These are phyloP conservation scores for Penicillium sp. DNA, from an alignment of 2,329 filamentous ascomycete species.

Conservation along the genomic window DNA sequence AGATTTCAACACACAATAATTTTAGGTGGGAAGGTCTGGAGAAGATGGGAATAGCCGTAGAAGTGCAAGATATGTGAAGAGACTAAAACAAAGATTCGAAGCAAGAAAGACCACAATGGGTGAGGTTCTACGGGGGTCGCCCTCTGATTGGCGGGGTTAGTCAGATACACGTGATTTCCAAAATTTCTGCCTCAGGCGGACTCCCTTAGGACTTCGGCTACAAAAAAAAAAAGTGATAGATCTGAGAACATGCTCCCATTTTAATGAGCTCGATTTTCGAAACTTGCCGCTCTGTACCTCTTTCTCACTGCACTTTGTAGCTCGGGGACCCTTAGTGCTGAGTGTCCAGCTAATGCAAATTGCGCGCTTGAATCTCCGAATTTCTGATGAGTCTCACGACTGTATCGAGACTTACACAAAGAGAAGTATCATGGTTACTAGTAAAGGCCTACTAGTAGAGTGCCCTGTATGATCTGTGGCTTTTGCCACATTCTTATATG, in stretches of 20 bases:
- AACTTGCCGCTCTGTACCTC: neutral
- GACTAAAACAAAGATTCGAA: slow-evolving; percentile 19
- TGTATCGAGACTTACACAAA: neutral
- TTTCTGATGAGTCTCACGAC: neutral
- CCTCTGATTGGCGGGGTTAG: slow-evolving; percentile 20
- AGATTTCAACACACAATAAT: slow-evolving; percentile 10
- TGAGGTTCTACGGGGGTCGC: slow-evolving; percentile 20
- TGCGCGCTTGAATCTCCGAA: neutral
- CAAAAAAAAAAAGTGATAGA: neutral
- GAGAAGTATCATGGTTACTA: too few relatives aligned
- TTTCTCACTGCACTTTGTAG: neutral
- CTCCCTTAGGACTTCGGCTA: slow-evolving; percentile 2
- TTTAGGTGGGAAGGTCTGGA: slow-evolving; percentile 9
- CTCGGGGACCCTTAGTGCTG: too few relatives aligned
- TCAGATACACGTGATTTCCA: slow-evolving; percentile 11
- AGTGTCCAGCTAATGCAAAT: neutral
- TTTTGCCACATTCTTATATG: too few relatives aligned
- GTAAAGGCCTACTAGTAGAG: too few relatives aligned
- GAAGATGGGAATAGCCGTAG: slow-evolving; percentile 4
- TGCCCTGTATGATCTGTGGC: too few relatives aligned
- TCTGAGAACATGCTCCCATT: neutral
- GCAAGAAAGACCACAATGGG: slow-evolving; percentile 12
- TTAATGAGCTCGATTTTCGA: neutral
- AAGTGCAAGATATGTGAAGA: slow-evolving; percentile 21
- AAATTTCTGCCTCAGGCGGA: slow-evolving; percentile 7